These are phyloP conservation scores for Annona squamosa DNA, from an alignment of 164 flowering plant species.

Conservation along the genomic window DNA sequence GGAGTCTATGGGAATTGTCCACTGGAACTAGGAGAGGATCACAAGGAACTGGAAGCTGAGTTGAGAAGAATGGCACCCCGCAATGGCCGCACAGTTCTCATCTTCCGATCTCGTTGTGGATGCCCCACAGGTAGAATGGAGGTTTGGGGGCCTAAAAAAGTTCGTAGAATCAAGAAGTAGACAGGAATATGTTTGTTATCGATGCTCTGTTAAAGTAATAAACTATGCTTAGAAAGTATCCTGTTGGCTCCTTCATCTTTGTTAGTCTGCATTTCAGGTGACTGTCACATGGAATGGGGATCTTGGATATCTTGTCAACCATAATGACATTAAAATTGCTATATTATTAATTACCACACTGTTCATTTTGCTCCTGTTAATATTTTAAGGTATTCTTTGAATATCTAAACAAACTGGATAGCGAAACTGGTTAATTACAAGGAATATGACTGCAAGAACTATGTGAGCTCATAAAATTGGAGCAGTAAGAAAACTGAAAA, in stretches of 20 bases:
- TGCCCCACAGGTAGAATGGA: conserved; percentile 55
- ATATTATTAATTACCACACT: conserved; percentile 2
- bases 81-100: conserved; percentile 55
- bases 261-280: conserved; percentile 7
- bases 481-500: no score
- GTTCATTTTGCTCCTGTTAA: background rate
- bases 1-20: conserved; percentile 23
- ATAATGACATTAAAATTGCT: conserved; percentile 4
- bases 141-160: conserved; percentile 54
- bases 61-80: conserved; percentile 55
- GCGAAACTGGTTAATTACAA: no score
- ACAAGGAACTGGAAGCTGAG: conserved; percentile 49
- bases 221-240: conserved; percentile 13
- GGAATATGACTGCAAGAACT: no score
- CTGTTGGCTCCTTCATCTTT: conserved; percentile 11
- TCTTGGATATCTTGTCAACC: conserved; percentile 10
- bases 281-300: conserved; percentile 17
- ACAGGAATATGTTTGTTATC: background rate
- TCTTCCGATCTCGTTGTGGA: conserved; percentile 54
- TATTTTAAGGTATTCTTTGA: no score
- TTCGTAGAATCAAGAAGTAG: conserved; percentile 47
- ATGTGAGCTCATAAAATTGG: no score
- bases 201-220: conserved; percentile 10
- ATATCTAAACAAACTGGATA: no score
- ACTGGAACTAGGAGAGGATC: conserved; percentile 42